These are phyloP conservation scores for Turritis glabra DNA, from an alignment of 345 rosid genomes.

Conservation along the genomic window DNA sequence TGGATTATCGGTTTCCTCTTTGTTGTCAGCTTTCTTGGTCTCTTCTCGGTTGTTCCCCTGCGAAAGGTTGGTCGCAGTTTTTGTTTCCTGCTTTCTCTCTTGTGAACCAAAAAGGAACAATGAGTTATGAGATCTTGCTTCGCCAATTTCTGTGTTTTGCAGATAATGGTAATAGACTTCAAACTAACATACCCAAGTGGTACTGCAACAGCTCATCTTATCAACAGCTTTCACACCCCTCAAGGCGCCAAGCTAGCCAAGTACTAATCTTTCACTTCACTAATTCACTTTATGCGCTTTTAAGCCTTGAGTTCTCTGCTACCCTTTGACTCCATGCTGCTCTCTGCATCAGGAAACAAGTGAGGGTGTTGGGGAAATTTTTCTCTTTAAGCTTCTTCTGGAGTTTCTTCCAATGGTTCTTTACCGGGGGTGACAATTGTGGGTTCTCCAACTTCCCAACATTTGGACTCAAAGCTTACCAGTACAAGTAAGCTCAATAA, in stretches of 20 bases:
- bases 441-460: conserved; percentile 75
- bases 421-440: conserved; percentile 57
- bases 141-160: conserved; percentile 26
- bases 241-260: conserved; percentile 74
- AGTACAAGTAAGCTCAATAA: conserved; percentile 50
- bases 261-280: conserved; percentile 37
- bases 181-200: conserved; percentile 83
- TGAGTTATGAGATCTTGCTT: conserved; percentile 12
- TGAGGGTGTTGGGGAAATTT: conserved; percentile 60
- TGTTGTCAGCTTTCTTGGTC: conserved; percentile 87
- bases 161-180: conserved; percentile 81
- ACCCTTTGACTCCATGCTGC: conserved; percentile 7
- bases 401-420: conserved; percentile 95
- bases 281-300: conserved; percentile 9
- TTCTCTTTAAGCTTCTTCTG: conserved; percentile 82
- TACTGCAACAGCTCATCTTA: conserved; percentile 79
- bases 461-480: conserved; percentile 67
- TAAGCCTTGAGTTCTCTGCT: conserved; percentile 25
- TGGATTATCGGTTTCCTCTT: conserved; percentile 89
- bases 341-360: conserved; percentile 66
- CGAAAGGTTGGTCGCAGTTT: conserved; percentile 55
- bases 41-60: conserved; percentile 75
- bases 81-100: conserved; percentile 8
- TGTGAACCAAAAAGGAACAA: conserved; percentile 13
- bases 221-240: conserved; percentile 86